These are phyloP conservation scores for Coemansia reversa DNA, from an alignment of 192 early-diverging fungal genomes.

Conservation along the genomic window DNA sequence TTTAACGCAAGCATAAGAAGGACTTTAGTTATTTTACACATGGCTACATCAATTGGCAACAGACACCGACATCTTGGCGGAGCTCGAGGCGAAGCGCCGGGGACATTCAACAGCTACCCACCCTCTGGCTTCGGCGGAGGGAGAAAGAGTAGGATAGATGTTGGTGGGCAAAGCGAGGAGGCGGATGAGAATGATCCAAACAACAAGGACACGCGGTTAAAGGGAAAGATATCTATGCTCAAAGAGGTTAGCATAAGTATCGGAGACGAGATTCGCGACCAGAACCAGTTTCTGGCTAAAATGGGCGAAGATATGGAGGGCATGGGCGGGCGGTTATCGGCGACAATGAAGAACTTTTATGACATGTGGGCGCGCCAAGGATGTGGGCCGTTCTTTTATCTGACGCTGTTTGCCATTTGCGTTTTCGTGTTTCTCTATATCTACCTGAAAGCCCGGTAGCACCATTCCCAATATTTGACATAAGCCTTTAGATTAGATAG, in stretches of 20 bases:
- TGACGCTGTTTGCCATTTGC: constrained; percentile 41
- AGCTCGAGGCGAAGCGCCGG: constrained; percentile 1
- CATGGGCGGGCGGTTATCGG: constrained; percentile 36
- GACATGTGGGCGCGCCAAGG: constrained; percentile 48
- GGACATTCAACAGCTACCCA: constrained; percentile 13
- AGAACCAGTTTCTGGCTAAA: constrained; percentile 44
- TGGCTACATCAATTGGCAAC: constrained; percentile 11
- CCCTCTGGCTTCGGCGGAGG: constrained; percentile 7
- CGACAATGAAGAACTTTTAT: constrained; percentile 45
- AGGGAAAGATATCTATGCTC: constrained; percentile 43
- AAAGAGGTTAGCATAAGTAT: constrained; percentile 53
- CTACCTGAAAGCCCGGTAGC: constrained; percentile 45
- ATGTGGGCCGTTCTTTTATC: constrained; percentile 48
- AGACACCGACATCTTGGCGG: constrained; percentile 21
- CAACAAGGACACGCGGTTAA: constrained; percentile 47
- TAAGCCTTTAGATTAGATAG: neutral
- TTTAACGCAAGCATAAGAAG: neutral
- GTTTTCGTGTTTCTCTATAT: constrained; percentile 48
- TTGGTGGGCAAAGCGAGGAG: constrained; percentile 3
- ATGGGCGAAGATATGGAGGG: constrained; percentile 49
- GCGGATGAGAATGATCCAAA: constrained; percentile 39
- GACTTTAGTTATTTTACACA: neutral
- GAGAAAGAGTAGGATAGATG: neutral
- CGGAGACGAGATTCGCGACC: constrained; percentile 53
- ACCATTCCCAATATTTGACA: neutral